These are phyloP conservation scores for Aquilaria malaccensis DNA, from an alignment of 345 rosid species.

Conservation along the genomic window DNA sequence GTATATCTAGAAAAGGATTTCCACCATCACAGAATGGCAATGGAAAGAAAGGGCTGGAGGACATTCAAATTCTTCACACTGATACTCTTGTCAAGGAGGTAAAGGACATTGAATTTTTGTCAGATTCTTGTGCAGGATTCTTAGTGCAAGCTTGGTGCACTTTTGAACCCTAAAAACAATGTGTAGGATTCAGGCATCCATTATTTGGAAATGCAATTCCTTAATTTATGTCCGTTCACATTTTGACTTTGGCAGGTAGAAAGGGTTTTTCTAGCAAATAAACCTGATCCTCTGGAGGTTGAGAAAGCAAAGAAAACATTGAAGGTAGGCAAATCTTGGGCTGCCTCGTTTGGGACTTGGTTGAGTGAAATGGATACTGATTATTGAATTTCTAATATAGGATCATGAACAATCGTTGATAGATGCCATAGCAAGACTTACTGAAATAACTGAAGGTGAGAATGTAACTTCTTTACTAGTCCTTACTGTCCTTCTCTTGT, in stretches of 20 bases:
- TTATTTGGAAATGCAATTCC: no score
- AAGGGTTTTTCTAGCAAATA: conserved; percentile 57
- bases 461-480: conserved; percentile 18
- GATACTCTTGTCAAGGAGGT: conserved; percentile 69
- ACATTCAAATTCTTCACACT: conserved; percentile 69
- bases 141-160: neutral
- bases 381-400: conserved; percentile 25
- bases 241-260: conserved; percentile 48
- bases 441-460: conserved; percentile 69
- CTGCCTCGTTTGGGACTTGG: neutral
- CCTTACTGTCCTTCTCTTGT: neutral
- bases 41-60: conserved; percentile 52
- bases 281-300: conserved; percentile 70
- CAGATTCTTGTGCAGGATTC: neutral
- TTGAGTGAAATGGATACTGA: conserved; percentile 2
- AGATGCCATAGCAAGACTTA: conserved; percentile 66
- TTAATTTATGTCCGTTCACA: neutral
- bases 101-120: conserved; percentile 7
- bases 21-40: conserved; percentile 62
- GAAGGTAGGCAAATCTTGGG: conserved; percentile 41
- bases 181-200: no score
- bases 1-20: conserved; percentile 65
- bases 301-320: conserved; percentile 74
- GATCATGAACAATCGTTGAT: conserved; percentile 77
- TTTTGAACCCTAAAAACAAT: neutral